Percentiles rank a stretch among this genome's conserved stretches.
phyloP scores from a whole-genome alignment of 2,329 filamentous ascomycete species.

The Pseudogymnoascus sp. region DNA sequence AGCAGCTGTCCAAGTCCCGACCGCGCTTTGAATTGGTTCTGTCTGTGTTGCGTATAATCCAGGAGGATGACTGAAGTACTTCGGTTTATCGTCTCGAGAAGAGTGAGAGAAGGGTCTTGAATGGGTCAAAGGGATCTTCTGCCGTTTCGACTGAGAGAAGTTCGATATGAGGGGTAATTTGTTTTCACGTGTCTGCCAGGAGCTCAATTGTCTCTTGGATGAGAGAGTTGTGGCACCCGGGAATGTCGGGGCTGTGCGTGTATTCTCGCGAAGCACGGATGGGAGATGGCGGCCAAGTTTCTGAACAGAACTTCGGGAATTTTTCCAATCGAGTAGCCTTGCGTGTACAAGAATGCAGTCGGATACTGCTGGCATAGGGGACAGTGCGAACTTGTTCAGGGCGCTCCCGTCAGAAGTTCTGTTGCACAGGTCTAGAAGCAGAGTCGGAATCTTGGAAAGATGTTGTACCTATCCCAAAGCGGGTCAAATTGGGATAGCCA shows the following conservation, averaged over 20 bases:
- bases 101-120: not conserved
- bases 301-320: not conserved
- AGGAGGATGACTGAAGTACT: not conserved
- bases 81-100: not conserved
- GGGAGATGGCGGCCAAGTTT: not conserved
- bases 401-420: conserved; percentile 2
- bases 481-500: not conserved
- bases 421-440: not conserved
- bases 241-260: conserved; percentile 3
- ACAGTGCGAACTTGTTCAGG: not conserved
- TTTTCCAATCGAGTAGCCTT: not conserved
- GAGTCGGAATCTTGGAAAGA: not conserved
- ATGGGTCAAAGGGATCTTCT: not conserved
- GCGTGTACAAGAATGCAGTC: not conserved
- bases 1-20: conserved; percentile 1
- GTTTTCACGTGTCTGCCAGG: not conserved
- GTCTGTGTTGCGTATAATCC: not conserved
- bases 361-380: not conserved
- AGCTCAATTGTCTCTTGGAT: not conserved
- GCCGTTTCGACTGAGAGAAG: not conserved
- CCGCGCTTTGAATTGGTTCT: not conserved
- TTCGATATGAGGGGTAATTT: not conserved
- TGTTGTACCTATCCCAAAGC: not conserved
- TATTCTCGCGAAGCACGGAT: not conserved
- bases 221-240: not conserved